Evolutionary conservation across 2,329 filamentous ascomycete species (phyloP).

Genomic region (Tolypocladium endophyticum): DNA sequence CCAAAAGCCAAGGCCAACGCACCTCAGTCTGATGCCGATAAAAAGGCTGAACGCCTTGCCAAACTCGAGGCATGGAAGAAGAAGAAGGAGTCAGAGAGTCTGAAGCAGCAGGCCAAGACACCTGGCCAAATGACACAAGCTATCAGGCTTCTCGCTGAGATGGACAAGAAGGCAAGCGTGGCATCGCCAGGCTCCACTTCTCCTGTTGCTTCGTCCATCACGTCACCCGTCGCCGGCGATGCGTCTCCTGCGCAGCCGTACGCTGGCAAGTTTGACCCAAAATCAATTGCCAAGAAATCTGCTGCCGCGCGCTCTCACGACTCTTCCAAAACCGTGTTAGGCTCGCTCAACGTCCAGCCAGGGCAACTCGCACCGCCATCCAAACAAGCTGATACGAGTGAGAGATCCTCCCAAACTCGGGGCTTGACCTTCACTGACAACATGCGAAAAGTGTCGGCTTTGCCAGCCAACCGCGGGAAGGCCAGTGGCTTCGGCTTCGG

Average conservation of each 20-base stretch:
- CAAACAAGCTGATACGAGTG: constrained; percentile 26
- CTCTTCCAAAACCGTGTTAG: constrained; percentile 37
- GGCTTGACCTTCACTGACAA: constrained; percentile 12
- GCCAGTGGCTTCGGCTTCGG: constrained; percentile 76
- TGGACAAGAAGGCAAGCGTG: constrained; percentile 57
- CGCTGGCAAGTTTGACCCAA: constrained; percentile 76
- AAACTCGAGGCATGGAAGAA: constrained; percentile 89
- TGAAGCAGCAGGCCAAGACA: constrained; percentile 51
- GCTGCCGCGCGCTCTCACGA: constrained; percentile 47
- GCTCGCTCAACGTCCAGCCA: constrained; percentile 31
- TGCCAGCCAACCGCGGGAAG: constrained; percentile 60
- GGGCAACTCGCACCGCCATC: constrained; percentile 18
- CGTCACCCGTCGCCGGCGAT: constrained; percentile 33
- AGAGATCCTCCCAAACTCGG: constrained; percentile 6
- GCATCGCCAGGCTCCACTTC: constrained; percentile 33
- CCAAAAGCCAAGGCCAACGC: constrained; percentile 36
- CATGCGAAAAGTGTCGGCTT: constrained; percentile 32
- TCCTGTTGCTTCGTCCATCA: constrained; percentile 38
- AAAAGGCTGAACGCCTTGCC: constrained; percentile 66
- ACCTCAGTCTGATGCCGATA: constrained; percentile 57
- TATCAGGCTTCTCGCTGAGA: constrained; percentile 59
- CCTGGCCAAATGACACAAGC: constrained; percentile 50
- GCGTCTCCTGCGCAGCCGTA: constrained; percentile 49
- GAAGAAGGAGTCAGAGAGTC: constrained; percentile 68
- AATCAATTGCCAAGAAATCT: constrained; percentile 73